A percentile compares a stretch with the other conserved stretches of the same genome.
Conservation (phyloP, 805 yeast genomes). For the Metschnikowia hibisci region DNA sequence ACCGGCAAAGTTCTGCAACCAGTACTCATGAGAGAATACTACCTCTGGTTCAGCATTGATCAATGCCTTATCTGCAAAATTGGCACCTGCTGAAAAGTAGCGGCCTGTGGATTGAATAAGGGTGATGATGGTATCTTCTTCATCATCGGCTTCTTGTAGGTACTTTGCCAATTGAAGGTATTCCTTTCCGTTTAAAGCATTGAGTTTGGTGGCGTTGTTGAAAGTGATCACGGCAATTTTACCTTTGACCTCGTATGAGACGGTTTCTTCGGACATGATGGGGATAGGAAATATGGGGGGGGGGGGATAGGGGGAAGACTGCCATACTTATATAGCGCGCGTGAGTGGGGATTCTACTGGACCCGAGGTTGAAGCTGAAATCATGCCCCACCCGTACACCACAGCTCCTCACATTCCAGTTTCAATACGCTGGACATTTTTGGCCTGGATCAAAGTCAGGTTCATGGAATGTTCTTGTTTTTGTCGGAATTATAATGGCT, state of each 20-base stretch:
- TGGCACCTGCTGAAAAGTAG: constrained; percentile 84
- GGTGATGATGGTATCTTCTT: constrained; percentile 60
- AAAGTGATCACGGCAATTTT: constrained; percentile 60
- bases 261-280: constrained; percentile 22
- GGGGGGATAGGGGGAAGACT: background rate
- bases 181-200: constrained; percentile 65
- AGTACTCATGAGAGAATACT: constrained; percentile 34
- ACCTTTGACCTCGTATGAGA: constrained; percentile 42
- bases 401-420: background rate
- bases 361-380: background rate
- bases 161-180: constrained; percentile 57
- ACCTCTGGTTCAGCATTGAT: constrained; percentile 24
- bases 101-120: constrained; percentile 67
- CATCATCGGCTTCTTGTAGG: constrained; percentile 58
- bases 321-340: background rate
- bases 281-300: background rate
- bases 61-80: constrained; percentile 44
- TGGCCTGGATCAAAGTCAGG: too few species aligned
- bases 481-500: too few species aligned
- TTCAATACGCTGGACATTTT: too few species aligned
- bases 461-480: too few species aligned
- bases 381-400: constrained; percentile 7
- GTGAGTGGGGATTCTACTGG: constrained; percentile 3
- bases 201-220: constrained; percentile 55
- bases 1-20: constrained; percentile 60